phyloP scores from a whole-genome alignment of 2,329 filamentous ascomycete species.

The Curvularia lunata region DNA sequence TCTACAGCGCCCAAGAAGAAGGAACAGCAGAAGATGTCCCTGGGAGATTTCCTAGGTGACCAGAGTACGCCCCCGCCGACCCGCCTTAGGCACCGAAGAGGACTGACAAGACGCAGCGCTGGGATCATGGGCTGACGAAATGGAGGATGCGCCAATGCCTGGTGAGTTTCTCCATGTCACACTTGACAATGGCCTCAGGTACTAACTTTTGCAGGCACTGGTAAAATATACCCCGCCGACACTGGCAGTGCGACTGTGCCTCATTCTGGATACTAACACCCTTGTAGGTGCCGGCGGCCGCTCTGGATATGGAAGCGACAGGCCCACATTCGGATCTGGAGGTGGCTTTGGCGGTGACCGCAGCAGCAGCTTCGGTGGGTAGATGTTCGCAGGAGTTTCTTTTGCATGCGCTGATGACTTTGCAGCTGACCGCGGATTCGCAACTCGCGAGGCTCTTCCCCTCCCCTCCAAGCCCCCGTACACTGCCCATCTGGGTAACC shows the following conservation, averaged over 20 bases:
- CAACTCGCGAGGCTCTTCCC: conserved; percentile 74
- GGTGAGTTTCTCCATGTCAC: conserved; percentile 61
- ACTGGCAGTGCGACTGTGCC: conserved; percentile 2
- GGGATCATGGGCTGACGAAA: conserved; percentile 98
- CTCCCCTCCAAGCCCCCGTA: conserved; percentile 92
- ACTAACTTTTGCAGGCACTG: conserved; percentile 41
- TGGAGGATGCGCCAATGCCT: conserved; percentile 81
- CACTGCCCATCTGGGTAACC: conserved; percentile 94
- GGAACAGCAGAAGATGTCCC: conserved; percentile 95
- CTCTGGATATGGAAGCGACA: conserved; percentile 57
- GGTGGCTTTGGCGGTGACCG: conserved; percentile 48
- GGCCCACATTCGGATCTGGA: conserved; percentile 55
- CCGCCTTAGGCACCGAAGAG: conserved; percentile 21
- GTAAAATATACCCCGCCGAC: conserved; percentile 30
- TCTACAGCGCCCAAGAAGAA: conserved; percentile 85
- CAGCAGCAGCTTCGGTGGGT: conserved; percentile 50
- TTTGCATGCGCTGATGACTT: conserved; percentile 19
- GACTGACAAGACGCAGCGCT: conserved; percentile 60
- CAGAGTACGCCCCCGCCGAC: conserved; percentile 69
- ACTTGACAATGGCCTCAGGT: background rate
- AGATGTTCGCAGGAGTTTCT: conserved; percentile 2
- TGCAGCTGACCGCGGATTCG: conserved; percentile 41
- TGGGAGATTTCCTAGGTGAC: conserved; percentile 93
- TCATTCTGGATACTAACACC: conserved; percentile 26
- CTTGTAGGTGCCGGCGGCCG: conserved; percentile 48